Percentiles rank a stretch among this genome's conserved stretches.
Conservation (phyloP, 1,284 basidiomycete species). For the Microstroma glucosiphilum region DNA sequence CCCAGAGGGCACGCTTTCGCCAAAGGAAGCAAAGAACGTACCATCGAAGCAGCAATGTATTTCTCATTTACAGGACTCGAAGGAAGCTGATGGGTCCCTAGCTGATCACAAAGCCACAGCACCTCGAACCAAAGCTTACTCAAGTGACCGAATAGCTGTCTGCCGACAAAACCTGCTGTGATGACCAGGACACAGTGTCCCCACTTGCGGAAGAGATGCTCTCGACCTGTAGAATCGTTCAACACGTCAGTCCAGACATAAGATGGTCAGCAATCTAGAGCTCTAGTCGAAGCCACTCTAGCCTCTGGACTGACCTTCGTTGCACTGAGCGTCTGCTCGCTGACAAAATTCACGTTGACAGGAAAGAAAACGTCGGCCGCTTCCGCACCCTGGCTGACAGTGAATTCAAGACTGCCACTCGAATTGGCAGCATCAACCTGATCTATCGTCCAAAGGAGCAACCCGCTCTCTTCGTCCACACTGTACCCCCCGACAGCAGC, state of each 20-base stretch:
- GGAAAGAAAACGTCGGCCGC: constrained; percentile 86
- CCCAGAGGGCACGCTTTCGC: too few relatives aligned
- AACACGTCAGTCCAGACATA: constrained; percentile 15
- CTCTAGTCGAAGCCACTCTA: neutral
- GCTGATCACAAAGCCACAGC: too few relatives aligned
- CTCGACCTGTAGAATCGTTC: constrained; percentile 50
- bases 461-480: constrained; percentile 13
- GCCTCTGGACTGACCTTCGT: constrained; percentile 56
- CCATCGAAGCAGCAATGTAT: too few relatives aligned
- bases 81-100: too few relatives aligned
- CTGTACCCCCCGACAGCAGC: constrained; percentile 69
- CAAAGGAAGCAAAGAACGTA: too few relatives aligned
- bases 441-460: constrained; percentile 73
- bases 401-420: constrained; percentile 80
- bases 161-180: constrained; percentile 59
- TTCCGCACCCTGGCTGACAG: constrained; percentile 64
- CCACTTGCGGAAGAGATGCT: constrained; percentile 60
- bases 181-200: constrained; percentile 65
- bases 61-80: too few relatives aligned
- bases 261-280: constrained; percentile 6
- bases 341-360: constrained; percentile 74
- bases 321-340: constrained; percentile 69
- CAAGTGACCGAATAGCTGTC: constrained; percentile 41
- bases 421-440: constrained; percentile 56
- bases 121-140: neutral